phyloP scores from a whole-genome alignment of 257 asterid genomes.

The Gentiana macrophylla region DNA sequence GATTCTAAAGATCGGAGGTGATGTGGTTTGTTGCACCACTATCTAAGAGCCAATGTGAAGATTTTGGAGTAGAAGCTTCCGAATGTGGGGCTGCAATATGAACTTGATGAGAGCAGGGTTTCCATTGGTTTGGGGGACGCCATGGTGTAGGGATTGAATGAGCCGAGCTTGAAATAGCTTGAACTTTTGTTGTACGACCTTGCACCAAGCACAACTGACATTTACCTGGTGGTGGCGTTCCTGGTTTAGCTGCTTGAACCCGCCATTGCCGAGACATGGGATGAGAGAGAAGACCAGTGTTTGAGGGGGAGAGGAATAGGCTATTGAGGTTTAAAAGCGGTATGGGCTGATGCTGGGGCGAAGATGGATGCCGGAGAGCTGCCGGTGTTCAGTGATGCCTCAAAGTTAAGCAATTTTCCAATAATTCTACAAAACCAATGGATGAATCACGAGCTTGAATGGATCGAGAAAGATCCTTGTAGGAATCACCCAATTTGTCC shows the following conservation, averaged over 20 bases:
- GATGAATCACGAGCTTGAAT: too few species aligned
- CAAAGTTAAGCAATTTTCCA: background rate
- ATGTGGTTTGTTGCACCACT: conserved; percentile 8
- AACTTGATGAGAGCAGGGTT: too few species aligned
- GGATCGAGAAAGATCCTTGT: background rate
- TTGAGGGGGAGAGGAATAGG: too few species aligned
- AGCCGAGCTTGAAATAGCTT: background rate
- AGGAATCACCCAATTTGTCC: background rate
- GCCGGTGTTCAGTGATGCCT: background rate
- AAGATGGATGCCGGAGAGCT: background rate
- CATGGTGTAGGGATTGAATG: background rate
- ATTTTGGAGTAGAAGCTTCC: background rate
- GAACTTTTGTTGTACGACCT: too few species aligned
- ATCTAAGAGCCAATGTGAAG: background rate
- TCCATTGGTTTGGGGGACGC: background rate
- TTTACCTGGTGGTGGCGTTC: too few species aligned
- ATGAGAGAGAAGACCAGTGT: too few species aligned
- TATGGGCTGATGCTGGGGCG: background rate
- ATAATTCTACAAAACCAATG: background rate
- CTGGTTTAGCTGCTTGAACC: too few species aligned
- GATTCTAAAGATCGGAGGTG: background rate
- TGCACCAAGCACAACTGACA: too few species aligned
- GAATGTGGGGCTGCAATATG: too few species aligned
- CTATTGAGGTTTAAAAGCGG: too few species aligned
- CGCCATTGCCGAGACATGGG: too few species aligned